These are phyloP conservation scores for Westerdykella aurantiaca DNA, from an alignment of 2,329 filamentous ascomycete genomes.

Conservation along the genomic window DNA sequence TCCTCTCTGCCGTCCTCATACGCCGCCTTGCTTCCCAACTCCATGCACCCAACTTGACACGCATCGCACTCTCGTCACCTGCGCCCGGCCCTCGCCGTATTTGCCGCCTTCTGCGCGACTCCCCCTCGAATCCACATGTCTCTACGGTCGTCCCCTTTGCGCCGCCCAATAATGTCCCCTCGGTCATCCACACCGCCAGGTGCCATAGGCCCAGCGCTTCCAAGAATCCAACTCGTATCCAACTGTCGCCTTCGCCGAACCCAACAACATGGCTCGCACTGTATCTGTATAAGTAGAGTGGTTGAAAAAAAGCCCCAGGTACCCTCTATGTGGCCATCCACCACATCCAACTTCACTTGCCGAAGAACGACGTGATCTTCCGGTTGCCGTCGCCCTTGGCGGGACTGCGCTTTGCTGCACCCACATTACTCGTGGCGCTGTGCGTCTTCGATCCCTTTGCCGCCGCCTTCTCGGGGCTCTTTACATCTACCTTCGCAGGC, in stretches of 20 bases:
- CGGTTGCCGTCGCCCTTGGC: slow-evolving; percentile 47
- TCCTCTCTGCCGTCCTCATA: neutral
- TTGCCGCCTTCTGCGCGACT: slow-evolving; percentile 12
- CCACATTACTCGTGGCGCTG: slow-evolving; percentile 54
- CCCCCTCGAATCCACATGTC: slow-evolving; percentile 5
- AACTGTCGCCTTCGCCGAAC: slow-evolving; percentile 11
- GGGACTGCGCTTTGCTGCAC: slow-evolving; percentile 39
- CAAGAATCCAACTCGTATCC: neutral
- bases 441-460: slow-evolving; percentile 40
- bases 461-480: slow-evolving; percentile 21
- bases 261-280: slow-evolving; percentile 4
- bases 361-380: slow-evolving; percentile 55
- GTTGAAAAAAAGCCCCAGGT: neutral
- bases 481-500: slow-evolving; percentile 15
- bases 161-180: slow-evolving; percentile 12
- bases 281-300: neutral
- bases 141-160: slow-evolving; percentile 5
- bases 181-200: slow-evolving; percentile 10
- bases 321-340: too few species aligned
- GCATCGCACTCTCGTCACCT: slow-evolving; percentile 5
- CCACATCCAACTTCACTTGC: slow-evolving; percentile 32
- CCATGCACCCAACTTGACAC: neutral
- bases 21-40: neutral
- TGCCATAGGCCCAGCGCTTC: neutral
- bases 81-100: neutral